Conservation (phyloP, 495 filamentous ascomycete species). For the Lentithecium fluviatile region DNA sequence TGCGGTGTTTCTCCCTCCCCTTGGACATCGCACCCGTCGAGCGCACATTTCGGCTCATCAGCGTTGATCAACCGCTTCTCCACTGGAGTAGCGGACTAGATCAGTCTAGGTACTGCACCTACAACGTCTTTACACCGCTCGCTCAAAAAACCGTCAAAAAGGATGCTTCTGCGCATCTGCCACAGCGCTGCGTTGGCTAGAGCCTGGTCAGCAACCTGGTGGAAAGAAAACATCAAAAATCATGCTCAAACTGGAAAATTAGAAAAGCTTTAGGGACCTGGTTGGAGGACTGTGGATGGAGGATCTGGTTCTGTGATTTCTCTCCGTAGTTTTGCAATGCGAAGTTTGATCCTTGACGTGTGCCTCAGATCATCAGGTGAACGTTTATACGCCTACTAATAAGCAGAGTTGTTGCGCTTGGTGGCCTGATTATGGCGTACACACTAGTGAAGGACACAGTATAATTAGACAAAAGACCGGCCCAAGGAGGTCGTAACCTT, state of each 20-base stretch:
- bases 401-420: too few species aligned
- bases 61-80: constrained; percentile 31
- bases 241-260: not conserved
- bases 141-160: not conserved
- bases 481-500: too few species aligned
- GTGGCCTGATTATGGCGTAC: too few species aligned
- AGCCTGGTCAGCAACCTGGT: constrained; percentile 13
- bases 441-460: too few species aligned
- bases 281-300: constrained; percentile 12
- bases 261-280: constrained; percentile 13
- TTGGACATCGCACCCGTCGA: constrained; percentile 20
- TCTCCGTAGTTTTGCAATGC: too few species aligned
- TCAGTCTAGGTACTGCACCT: constrained; percentile 30
- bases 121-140: not conserved
- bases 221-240: constrained; percentile 30
- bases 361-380: too few species aligned
- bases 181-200: too few species aligned
- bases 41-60: constrained; percentile 33
- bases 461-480: too few species aligned
- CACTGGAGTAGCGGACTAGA: constrained; percentile 15
- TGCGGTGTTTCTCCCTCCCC: constrained; percentile 20
- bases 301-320: not conserved
- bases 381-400: too few species aligned
- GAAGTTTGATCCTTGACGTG: too few species aligned
- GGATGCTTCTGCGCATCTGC: not conserved